Base-by-base conservation (phyloP, 2,329 filamentous ascomycete genomes). In the Colletotrichum australisinense region DNA sequence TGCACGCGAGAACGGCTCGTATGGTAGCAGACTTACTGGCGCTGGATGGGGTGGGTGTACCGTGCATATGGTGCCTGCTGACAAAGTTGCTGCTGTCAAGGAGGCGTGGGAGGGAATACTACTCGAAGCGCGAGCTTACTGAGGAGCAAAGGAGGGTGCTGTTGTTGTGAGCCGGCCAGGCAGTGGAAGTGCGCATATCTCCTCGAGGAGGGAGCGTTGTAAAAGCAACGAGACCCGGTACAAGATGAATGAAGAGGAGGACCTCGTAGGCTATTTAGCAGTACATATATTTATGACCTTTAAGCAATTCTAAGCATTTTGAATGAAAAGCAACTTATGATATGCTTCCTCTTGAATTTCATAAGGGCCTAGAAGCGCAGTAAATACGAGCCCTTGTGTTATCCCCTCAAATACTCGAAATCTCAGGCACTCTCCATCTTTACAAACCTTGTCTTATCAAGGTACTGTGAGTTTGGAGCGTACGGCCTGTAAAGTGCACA, bases 11-110 rank as follows among this genome's bases (percentile, higher is more conserved):
- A 94, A 94, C 1, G 97, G 97, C 2, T 91, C 94, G 22, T 95
- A 95, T 80, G 97, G 96, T 32, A 95, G 93, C 77, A 88, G 96
- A 30, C 85, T 98, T 77, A 98, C 96, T 0, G 97, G 97, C 52
- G 97, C 97, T 0, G 97, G 97, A 3, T 99, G 97, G 97, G 97
- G 97, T 74, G 97, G 97, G 2, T 98, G 97, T 85, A 97, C 91
- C 74, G 96, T 99, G 71, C 97, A 99, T 84, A 88, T 99, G 70
- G 93, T 98, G 65, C 93, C 96, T 0, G 93, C 91, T 71, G 90
- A 95, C 78, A 96, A 93, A 83, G 93, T 98, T 0, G 91, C 93
- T 5, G 90, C 86, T 30, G 94, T 99, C 26, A 94, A 90, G 81
- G 87, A 90, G 78, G 94, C 94, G 5, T 91, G 97, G 89, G 90